These are phyloP conservation scores for Solanum hybrid DNA, from an alignment of 305 asterid species.

Conservation along the genomic window DNA sequence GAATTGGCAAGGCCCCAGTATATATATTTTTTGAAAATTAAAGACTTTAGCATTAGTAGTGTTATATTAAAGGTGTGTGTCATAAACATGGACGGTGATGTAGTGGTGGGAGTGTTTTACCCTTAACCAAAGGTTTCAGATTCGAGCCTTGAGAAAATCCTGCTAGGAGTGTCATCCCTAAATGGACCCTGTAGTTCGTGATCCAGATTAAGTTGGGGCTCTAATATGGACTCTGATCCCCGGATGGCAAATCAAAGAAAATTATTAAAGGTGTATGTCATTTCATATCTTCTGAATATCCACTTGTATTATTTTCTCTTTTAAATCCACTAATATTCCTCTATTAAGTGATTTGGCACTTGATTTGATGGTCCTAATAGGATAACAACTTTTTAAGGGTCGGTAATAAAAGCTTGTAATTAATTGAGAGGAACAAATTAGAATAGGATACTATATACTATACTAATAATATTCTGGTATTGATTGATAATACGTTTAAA, in stretches of 20 bases:
- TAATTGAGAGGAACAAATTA: neutral
- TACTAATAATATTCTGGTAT: neutral
- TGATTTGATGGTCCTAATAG: neutral
- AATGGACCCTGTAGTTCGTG: too few species aligned
- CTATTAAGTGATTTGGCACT: neutral
- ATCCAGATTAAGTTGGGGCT: too few species aligned
- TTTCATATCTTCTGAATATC: neutral
- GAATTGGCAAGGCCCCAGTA: conserved; percentile 12
- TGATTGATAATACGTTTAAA: neutral
- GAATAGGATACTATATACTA: neutral
- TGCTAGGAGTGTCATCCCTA: neutral
- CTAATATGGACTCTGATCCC: neutral
- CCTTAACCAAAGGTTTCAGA: fast-evolving
- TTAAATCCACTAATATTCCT: neutral
- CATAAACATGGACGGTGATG: neutral
- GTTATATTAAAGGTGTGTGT: neutral
- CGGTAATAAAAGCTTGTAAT: neutral
- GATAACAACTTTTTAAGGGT: neutral
- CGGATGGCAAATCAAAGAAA: neutral
- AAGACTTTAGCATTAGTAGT: conserved; percentile 1
- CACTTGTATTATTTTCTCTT: neutral
- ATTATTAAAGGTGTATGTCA: neutral
- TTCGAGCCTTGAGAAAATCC: too few species aligned
- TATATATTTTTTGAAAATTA: neutral
- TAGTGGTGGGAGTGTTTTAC: too few species aligned